Conservation (phyloP, 73 alveolate genomes). For the Symbiodinium natans region DNA sequence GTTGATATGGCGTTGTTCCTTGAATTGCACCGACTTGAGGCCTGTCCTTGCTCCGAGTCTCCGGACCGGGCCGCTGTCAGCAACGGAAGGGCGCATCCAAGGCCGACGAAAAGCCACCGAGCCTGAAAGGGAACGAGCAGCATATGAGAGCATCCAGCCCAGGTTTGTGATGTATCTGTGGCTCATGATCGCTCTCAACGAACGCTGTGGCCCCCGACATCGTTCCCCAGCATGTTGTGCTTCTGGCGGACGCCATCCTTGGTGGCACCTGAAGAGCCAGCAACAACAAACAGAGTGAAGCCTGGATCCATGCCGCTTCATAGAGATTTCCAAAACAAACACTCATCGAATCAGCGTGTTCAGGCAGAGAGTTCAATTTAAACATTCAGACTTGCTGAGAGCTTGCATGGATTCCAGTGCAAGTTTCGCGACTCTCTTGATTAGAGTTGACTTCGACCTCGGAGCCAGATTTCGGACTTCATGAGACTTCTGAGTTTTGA, state of each 20-base stretch:
- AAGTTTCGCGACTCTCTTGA: too few species aligned
- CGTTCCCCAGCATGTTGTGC: slow-evolving; percentile 86
- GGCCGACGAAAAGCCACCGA: slow-evolving; percentile 82
- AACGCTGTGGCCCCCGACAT: not conserved
- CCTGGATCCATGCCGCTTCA: too few species aligned
- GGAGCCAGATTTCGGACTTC: too few species aligned
- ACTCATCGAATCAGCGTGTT: too few species aligned
- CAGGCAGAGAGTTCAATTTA: too few species aligned
- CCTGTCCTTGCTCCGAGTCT: not conserved
- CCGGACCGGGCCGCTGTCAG: slow-evolving; percentile 75
- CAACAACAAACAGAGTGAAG: not conserved
- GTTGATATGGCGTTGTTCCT: not conserved
- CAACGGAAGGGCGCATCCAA: slow-evolving; percentile 56
- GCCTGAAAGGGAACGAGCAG: not conserved
- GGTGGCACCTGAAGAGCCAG: slow-evolving; percentile 34
- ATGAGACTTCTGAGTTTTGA: too few species aligned
- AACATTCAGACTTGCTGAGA: too few species aligned
- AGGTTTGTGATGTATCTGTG: not conserved
- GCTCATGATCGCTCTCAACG: not conserved
- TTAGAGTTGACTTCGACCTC: too few species aligned
- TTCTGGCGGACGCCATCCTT: slow-evolving; percentile 69
- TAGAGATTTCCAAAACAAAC: too few species aligned
- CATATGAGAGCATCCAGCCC: not conserved
- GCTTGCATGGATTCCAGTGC: too few species aligned
- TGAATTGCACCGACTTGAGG: not conserved